Conservation (phyloP, 2,329 filamentous ascomycete genomes). For the Chaetomium strumarium region DNA sequence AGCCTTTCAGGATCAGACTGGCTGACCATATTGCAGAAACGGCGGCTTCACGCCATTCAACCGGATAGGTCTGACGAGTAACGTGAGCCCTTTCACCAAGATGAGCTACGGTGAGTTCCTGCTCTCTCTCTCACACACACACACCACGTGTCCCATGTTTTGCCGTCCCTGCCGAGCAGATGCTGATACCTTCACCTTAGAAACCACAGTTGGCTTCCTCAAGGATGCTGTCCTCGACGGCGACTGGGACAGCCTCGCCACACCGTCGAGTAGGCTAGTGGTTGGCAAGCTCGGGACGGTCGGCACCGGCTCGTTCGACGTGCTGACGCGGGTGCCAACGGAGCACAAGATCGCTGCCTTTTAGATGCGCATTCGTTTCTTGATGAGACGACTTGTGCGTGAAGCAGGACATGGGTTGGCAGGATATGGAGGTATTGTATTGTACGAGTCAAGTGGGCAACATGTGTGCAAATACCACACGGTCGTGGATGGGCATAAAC, state of each 20-base stretch:
- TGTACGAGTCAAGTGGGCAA: no score
- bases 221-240: constrained; percentile 86
- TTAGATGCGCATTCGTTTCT: constrained; percentile 1
- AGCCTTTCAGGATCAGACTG: not conserved
- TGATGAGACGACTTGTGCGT: not conserved
- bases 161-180: not conserved
- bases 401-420: no score
- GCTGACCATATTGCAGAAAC: constrained; percentile 33
- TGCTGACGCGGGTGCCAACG: constrained; percentile 59
- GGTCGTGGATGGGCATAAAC: no score
- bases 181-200: constrained; percentile 8
- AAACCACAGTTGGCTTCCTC: constrained; percentile 85
- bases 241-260: constrained; percentile 82
- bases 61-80: constrained; percentile 78
- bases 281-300: constrained; percentile 75
- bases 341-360: constrained; percentile 33
- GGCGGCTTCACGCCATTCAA: constrained; percentile 90
- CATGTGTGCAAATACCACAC: no score
- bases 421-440: no score
- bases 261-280: constrained; percentile 82
- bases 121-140: no score
- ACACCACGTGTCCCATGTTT: not conserved
- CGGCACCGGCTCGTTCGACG: constrained; percentile 88
- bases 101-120: constrained; percentile 86
- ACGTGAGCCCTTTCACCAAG: constrained; percentile 89